Evolutionary conservation across 176 grass and related monocot genomes (phyloP).

Genomic region (Cenchrus americanus): DNA sequence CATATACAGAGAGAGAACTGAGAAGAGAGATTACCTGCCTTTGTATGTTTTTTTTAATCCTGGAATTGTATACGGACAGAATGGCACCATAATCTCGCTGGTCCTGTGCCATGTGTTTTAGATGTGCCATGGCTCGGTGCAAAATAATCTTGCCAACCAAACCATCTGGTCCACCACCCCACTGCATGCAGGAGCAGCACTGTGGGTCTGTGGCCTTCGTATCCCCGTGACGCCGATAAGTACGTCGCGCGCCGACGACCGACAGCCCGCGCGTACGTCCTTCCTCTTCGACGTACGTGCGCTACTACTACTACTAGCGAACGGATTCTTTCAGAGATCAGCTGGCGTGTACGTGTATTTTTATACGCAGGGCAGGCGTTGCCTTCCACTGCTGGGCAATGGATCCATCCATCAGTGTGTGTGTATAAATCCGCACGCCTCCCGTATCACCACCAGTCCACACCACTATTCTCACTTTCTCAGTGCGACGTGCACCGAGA

Average conservation of each 20-base stretch:
- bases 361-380: background rate
- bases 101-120: background rate
- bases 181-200: conserved; percentile 15
- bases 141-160: background rate
- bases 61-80: background rate
- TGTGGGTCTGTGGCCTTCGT: background rate
- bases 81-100: background rate
- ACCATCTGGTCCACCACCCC: background rate
- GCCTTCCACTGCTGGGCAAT: too few species aligned
- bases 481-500: background rate
- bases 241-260: background rate
- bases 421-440: background rate
- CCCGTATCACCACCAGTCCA: too few species aligned
- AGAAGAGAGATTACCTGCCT: too few species aligned
- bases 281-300: background rate
- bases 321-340: background rate
- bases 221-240: background rate
- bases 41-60: too few species aligned
- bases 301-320: background rate
- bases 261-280: background rate
- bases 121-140: background rate
- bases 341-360: background rate
- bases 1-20: too few species aligned
- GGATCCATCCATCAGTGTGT: background rate
- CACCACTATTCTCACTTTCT: background rate